Percentiles rank a stretch among this genome's conserved stretches.
Evolutionary conservation across 2,329 filamentous ascomycete species (phyloP).

Genomic region (Akanthomyces dipterigenus): DNA sequence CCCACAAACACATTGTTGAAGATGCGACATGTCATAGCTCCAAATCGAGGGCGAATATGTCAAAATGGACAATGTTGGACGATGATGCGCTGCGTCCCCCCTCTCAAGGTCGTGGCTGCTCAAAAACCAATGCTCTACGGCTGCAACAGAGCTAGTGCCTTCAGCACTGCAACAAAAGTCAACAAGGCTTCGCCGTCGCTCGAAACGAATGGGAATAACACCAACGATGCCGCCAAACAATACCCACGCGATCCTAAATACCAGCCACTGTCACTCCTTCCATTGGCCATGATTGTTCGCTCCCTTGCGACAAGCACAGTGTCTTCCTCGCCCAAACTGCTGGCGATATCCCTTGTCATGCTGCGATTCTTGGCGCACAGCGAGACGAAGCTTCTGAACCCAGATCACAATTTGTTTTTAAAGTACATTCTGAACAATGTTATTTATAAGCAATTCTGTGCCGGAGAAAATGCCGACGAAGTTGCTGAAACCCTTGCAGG

Average conservation of each 20-base stretch:
- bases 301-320: constrained; percentile 4
- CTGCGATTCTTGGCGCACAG: neutral
- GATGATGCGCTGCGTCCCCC: neutral
- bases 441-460: constrained; percentile 50
- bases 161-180: neutral
- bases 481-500: neutral
- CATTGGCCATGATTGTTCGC: neutral
- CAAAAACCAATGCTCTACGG: neutral
- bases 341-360: neutral
- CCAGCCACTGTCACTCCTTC: neutral
- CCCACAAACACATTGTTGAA: neutral
- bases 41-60: neutral
- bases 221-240: neutral
- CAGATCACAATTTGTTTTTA: constrained; percentile 44
- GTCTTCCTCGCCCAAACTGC: neutral
- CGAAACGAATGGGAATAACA: neutral
- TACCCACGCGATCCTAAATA: neutral
- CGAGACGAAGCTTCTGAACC: constrained; percentile 24
- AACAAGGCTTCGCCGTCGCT: neutral
- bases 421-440: constrained; percentile 41
- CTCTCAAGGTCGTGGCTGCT: neutral
- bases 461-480: constrained; percentile 33
- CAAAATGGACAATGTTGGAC: neutral
- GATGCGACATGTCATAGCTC: neutral
- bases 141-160: neutral